Evolutionary conservation across 2,329 filamentous ascomycete species (phyloP).

Genomic region (Cladosporium oxysporum): DNA sequence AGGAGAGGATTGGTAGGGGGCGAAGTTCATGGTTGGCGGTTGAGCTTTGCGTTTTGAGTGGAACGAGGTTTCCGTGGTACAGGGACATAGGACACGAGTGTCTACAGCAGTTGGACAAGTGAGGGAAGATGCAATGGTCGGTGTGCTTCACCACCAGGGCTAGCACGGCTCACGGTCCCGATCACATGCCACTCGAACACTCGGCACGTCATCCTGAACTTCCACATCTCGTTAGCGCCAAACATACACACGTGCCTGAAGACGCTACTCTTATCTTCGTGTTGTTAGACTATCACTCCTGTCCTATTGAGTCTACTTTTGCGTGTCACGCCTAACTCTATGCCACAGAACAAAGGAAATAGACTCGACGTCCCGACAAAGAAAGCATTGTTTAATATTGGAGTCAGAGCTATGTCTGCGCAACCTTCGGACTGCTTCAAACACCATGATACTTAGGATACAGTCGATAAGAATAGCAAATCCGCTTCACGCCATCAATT

Average conservation of each 20-base stretch:
- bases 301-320: not conserved
- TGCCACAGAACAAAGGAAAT: not conserved
- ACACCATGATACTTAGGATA: constrained; percentile 1
- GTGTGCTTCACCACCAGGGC: not conserved
- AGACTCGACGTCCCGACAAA: not conserved
- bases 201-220: constrained; percentile 3
- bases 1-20: constrained; percentile 90
- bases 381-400: not conserved
- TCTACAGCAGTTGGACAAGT: not conserved
- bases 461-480: not conserved
- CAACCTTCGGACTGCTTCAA: not conserved
- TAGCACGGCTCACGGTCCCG: not conserved
- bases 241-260: constrained; percentile 9
- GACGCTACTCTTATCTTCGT: not conserved
- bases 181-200: constrained; percentile 1
- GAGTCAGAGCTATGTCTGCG: not conserved
- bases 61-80: not conserved
- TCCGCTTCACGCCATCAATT: not conserved
- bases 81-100: not conserved
- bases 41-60: not conserved
- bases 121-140: not conserved
- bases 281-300: not conserved
- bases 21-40: constrained; percentile 67
- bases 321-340: not conserved
- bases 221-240: constrained; percentile 2